A percentile compares a stretch with the other conserved stretches of the same genome.
phyloP scores from a whole-genome alignment of 2,329 filamentous ascomycete genomes.

The Corniculantispora saksenae region DNA sequence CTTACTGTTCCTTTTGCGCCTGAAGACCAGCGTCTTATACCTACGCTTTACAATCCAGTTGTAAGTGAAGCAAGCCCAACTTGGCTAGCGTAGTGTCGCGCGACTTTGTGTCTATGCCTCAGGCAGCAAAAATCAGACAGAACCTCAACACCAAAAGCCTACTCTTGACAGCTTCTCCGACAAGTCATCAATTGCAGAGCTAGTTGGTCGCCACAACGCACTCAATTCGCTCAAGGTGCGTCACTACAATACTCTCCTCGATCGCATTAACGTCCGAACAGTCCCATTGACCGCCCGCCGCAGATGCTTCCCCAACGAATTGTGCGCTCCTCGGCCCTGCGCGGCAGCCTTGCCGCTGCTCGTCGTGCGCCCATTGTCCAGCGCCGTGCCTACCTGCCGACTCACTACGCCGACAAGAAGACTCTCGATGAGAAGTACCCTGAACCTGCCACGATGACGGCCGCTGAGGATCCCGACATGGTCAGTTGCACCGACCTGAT shows the following conservation, averaged over 20 bases:
- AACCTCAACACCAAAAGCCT: conserved; percentile 22
- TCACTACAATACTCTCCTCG: background rate
- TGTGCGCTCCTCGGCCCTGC: conserved; percentile 49
- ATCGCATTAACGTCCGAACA: background rate
- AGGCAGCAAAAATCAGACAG: conserved; percentile 31
- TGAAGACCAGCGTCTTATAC: background rate
- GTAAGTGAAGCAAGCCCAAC: conserved; percentile 7
- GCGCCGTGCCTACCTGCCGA: conserved; percentile 58
- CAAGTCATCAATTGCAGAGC: conserved; percentile 34
- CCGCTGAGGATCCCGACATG: conserved; percentile 67
- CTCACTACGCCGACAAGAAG: conserved; percentile 47
- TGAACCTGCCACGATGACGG: conserved; percentile 48
- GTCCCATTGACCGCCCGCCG: conserved; percentile 18
- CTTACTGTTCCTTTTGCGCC: background rate
- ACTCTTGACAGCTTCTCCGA: conserved; percentile 30
- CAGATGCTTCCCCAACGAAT: conserved; percentile 66
- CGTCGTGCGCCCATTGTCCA: conserved; percentile 56
- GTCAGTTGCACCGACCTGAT: conserved; percentile 44
- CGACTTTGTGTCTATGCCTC: conserved; percentile 30
- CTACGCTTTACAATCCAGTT: background rate
- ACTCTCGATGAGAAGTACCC: conserved; percentile 55
- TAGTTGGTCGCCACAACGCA: conserved; percentile 37
- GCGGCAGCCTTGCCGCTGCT: conserved; percentile 46
- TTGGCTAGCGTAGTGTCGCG: conserved; percentile 28
- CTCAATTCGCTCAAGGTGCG: conserved; percentile 37